Conservation (phyloP, 768 basidiomycete genomes). For the Kwoniella sp. region DNA sequence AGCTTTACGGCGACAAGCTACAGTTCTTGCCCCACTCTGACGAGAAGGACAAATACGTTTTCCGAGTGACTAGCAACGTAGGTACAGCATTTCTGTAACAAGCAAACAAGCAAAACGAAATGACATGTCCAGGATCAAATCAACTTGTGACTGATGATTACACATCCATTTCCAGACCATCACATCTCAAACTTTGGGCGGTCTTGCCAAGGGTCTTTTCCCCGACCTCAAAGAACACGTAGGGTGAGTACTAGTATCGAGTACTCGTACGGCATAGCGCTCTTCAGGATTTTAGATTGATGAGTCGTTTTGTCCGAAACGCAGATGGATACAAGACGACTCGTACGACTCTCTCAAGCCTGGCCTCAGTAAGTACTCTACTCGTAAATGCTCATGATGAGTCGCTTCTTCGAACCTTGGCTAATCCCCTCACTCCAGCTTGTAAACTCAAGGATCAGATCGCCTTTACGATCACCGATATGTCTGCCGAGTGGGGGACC, state of each 20-base stretch:
- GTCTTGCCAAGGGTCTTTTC: slow-evolving; percentile 34
- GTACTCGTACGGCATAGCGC: no score
- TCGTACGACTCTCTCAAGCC: slow-evolving; percentile 43
- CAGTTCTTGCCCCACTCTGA: slow-evolving; percentile 32
- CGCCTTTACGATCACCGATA: slow-evolving; percentile 11
- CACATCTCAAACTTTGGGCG: slow-evolving; percentile 37
- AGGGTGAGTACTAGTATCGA: slow-evolving; percentile 24
- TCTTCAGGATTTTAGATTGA: no score
- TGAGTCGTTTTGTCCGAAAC: no score
- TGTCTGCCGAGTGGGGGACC: slow-evolving; percentile 24
- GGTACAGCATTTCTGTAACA: neutral
- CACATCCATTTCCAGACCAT: slow-evolving; percentile 15
- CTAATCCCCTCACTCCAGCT: neutral
- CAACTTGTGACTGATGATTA: neutral
- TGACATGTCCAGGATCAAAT: no score
- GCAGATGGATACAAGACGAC: slow-evolving; percentile 25
- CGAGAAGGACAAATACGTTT: slow-evolving; percentile 32
- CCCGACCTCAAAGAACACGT: slow-evolving; percentile 28
- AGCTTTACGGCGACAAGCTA: slow-evolving; percentile 39
- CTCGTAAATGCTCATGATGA: neutral
- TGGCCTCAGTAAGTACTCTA: slow-evolving; percentile 20
- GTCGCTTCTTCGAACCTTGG: neutral
- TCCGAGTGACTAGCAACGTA: slow-evolving; percentile 41
- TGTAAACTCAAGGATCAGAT: slow-evolving; percentile 29
- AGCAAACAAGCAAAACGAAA: no score